phyloP scores from a whole-genome alignment of 345 rosid species.

The Eucalyptus dawsonii region DNA sequence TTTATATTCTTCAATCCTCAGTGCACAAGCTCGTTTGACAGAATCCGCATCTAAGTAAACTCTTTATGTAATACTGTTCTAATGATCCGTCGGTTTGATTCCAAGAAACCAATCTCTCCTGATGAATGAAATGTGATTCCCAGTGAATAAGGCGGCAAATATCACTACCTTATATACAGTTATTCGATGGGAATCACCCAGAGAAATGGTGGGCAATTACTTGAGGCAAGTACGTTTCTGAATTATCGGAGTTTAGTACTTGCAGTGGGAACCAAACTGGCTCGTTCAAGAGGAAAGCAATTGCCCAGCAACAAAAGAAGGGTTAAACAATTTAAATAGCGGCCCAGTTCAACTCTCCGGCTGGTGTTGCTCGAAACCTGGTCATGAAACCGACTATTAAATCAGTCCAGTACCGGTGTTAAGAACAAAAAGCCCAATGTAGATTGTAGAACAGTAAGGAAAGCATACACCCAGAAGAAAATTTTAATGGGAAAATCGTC shows the following conservation, averaged over 20 bases:
- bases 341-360: neutral
- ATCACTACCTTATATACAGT: neutral
- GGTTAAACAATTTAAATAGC: neutral
- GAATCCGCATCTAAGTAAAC: neutral
- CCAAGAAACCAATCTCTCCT: neutral
- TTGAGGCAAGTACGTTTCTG: neutral
- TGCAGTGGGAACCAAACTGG: neutral
- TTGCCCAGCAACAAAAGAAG: neutral
- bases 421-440: neutral
- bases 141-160: neutral
- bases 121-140: neutral
- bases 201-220: neutral
- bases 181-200: neutral
- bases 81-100: neutral
- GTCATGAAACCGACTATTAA: neutral
- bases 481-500: neutral
- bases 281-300: neutral
- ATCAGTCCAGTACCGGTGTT: neutral
- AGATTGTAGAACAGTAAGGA: neutral
- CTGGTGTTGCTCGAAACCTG: neutral
- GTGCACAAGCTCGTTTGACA: neutral
- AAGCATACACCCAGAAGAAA: neutral
- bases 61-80: neutral
- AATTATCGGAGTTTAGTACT: neutral
- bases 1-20: neutral